Percentiles rank a stretch among this genome's conserved stretches.
Conservation (phyloP, 306 rosid species). For the Prosopis cineraria region DNA sequence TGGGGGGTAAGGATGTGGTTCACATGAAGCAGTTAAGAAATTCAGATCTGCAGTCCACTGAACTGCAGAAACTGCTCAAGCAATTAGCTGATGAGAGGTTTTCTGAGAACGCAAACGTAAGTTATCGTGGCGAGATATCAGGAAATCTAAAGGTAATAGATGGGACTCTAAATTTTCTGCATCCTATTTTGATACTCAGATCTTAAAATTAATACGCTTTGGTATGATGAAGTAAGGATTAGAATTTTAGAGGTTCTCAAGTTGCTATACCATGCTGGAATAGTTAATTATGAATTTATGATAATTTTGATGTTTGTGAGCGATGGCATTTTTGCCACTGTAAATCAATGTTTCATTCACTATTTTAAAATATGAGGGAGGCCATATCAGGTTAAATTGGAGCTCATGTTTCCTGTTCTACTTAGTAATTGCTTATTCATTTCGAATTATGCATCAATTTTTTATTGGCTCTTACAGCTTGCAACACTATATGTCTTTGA, state of each 20-base stretch:
- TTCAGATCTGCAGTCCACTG: conserved; percentile 57
- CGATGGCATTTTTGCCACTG: background rate
- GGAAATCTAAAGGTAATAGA: conserved; percentile 56
- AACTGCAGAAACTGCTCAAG: conserved; percentile 75
- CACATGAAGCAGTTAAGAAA: conserved; percentile 65
- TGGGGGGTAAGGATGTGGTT: conserved; percentile 91
- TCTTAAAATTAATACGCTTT: background rate
- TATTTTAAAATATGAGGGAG: background rate
- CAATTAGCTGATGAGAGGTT: conserved; percentile 74
- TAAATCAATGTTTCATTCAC: background rate
- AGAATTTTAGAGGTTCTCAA: background rate
- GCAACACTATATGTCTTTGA: background rate
- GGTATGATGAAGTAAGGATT: background rate
- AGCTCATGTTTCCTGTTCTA: background rate
- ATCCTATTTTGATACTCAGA: background rate
- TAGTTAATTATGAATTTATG: background rate
- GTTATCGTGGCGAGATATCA: conserved; percentile 42
- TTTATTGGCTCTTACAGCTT: background rate
- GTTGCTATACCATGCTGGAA: background rate
- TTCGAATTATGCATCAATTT: background rate
- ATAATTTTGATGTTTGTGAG: background rate
- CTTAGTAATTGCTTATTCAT: background rate
- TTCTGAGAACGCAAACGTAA: conserved; percentile 48
- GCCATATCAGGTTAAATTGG: background rate
- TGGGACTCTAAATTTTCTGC: background rate